Percentiles rank a stretch among this genome's conserved stretches.
Conservation (phyloP, 2,329 filamentous ascomycete species). For the Ophiosphaerella herpotricha region DNA sequence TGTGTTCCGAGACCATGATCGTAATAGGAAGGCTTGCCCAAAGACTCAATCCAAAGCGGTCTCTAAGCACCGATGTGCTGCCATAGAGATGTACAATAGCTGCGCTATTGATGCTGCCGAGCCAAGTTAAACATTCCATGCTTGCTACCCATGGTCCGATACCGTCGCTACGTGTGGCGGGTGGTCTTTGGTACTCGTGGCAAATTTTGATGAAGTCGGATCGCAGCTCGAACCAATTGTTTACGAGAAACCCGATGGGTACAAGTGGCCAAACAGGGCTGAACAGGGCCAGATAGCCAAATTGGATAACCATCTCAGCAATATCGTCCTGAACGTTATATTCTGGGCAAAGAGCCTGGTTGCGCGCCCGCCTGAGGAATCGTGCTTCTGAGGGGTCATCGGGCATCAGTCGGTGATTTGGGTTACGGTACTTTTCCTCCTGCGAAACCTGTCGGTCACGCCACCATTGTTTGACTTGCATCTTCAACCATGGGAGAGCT, state of each 20-base stretch:
- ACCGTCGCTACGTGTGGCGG: constrained; percentile 33
- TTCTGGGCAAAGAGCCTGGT: constrained; percentile 30
- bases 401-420: not conserved
- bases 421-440: constrained; percentile 3
- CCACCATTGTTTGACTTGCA: constrained; percentile 33
- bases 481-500: constrained; percentile 37
- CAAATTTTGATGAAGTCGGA: constrained; percentile 43
- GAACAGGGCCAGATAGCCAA: constrained; percentile 42
- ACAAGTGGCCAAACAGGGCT: constrained; percentile 43
- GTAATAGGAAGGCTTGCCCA: constrained; percentile 39
- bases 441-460: constrained; percentile 26
- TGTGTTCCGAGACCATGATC: constrained; percentile 38
- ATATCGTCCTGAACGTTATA: constrained; percentile 45
- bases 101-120: constrained; percentile 39
- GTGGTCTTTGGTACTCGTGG: constrained; percentile 37
- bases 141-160: constrained; percentile 42
- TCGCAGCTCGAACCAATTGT: constrained; percentile 44
- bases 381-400: constrained; percentile 38
- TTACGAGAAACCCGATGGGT: constrained; percentile 42
- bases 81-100: constrained; percentile 42
- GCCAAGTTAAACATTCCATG: constrained; percentile 39
- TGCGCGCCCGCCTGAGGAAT: constrained; percentile 35
- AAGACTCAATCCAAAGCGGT: constrained; percentile 19
- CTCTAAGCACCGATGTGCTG: constrained; percentile 15
- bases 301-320: constrained; percentile 43